Evolutionary conservation across 2,329 filamentous ascomycete genomes (phyloP).

Genomic region (Aspergillus glaucus): DNA sequence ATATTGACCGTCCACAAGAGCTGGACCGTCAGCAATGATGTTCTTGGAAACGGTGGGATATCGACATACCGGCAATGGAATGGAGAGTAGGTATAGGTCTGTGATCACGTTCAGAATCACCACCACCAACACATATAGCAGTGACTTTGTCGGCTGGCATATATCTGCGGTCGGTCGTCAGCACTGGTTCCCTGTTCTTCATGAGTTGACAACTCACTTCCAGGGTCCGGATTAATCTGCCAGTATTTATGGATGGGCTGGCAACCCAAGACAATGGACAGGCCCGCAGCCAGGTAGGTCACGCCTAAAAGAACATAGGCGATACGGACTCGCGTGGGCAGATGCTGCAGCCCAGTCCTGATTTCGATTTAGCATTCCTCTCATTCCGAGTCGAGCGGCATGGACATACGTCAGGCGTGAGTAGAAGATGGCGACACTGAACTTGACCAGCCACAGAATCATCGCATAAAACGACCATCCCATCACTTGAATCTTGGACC

Average conservation of each 20-base stretch:
- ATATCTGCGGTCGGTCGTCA: conserved; percentile 23
- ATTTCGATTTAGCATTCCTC: background rate
- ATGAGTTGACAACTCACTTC: conserved; percentile 36
- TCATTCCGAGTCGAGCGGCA: background rate
- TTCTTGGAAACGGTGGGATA: background rate
- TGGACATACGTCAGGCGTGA: conserved; percentile 41
- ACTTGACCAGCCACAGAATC: conserved; percentile 49
- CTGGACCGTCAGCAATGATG: conserved; percentile 18
- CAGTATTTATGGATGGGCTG: conserved; percentile 50
- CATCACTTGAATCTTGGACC: conserved; percentile 47
- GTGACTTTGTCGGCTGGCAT: conserved; percentile 45
- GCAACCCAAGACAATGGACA: conserved; percentile 49
- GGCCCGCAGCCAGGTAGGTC: conserved; percentile 44
- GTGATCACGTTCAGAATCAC: conserved; percentile 49
- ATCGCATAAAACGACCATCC: conserved; percentile 50
- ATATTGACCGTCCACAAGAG: conserved; percentile 50
- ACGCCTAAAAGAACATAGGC: conserved; percentile 44
- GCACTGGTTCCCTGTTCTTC: background rate
- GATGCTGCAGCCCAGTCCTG: conserved; percentile 34
- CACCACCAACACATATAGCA: conserved; percentile 41
- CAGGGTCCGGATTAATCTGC: conserved; percentile 54
- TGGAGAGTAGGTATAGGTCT: conserved; percentile 53
- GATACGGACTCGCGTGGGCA: conserved; percentile 41
- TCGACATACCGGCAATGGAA: conserved; percentile 47
- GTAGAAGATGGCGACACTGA: conserved; percentile 51